Evolutionary conservation across 139 green algal genomes (phyloP).

Genomic region (Haematococcus lacustris): DNA sequence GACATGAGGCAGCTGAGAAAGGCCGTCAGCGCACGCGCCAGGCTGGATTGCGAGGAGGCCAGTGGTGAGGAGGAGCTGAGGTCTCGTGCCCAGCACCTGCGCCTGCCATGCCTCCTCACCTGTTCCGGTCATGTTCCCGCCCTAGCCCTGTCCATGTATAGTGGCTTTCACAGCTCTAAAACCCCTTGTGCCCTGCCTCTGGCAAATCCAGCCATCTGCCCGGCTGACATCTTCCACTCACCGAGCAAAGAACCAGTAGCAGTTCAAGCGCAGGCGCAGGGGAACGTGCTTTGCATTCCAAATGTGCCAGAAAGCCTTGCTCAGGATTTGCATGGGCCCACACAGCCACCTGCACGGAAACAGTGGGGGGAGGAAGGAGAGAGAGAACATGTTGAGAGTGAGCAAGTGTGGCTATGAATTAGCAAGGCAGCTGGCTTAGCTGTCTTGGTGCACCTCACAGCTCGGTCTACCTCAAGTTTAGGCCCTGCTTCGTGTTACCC

Average conservation of each 20-base stretch:
- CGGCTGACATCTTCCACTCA: too few relatives aligned
- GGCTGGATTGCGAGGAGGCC: not conserved
- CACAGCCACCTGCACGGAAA: conserved; percentile 35
- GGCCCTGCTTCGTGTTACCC: not conserved
- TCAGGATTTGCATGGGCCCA: conserved; percentile 53
- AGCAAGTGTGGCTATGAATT: not conserved
- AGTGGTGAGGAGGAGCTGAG: not conserved
- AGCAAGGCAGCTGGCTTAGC: not conserved
- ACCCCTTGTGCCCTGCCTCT: too few relatives aligned
- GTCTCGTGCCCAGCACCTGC: too few relatives aligned
- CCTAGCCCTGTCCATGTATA: too few relatives aligned
- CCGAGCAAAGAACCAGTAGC: conserved; percentile 52
- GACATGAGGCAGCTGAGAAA: not conserved
- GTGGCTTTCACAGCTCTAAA: too few relatives aligned
- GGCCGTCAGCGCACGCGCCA: too few relatives aligned
- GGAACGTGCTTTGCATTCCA: conserved; percentile 27
- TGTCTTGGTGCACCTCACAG: not conserved
- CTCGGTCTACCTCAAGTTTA: not conserved
- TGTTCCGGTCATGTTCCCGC: too few relatives aligned
- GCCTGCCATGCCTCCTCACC: too few relatives aligned
- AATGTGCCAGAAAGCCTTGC: conserved; percentile 45
- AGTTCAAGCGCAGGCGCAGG: conserved; percentile 38
- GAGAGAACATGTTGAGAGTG: not conserved
- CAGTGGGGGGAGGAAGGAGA: not conserved
- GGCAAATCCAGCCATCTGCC: too few relatives aligned